Percentiles rank a stretch among this genome's conserved stretches.
These are phyloP conservation scores for Macrophomina pseudophaseolina DNA, from an alignment of 2,329 filamentous ascomycete species.

Conservation along the genomic window DNA sequence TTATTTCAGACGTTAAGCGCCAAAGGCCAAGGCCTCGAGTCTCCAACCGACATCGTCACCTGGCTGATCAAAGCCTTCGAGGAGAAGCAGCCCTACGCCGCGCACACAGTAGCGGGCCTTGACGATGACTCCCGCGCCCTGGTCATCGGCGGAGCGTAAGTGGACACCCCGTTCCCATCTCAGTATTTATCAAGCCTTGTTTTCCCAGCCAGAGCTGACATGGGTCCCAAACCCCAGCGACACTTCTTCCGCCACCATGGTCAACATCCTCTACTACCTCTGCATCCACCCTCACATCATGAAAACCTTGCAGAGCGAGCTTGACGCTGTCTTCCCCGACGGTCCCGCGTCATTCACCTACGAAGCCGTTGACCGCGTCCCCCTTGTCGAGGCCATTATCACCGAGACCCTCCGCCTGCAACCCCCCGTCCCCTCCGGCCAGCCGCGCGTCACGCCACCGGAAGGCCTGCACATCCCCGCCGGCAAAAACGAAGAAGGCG, in stretches of 20 bases:
- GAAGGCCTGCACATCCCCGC: constrained; percentile 43
- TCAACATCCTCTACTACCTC: constrained; percentile 52
- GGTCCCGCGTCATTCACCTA: constrained; percentile 39
- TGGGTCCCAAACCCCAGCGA: constrained; percentile 36
- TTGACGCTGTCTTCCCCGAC: constrained; percentile 43
- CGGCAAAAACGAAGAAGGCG: constrained; percentile 35
- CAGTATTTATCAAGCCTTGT: too few relatives aligned
- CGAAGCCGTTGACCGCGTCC: constrained; percentile 30
- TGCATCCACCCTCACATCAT: constrained; percentile 45
- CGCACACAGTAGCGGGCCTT: constrained; percentile 5
- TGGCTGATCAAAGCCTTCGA: constrained; percentile 20
- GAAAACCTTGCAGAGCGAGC: constrained; percentile 39
- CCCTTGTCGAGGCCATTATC: constrained; percentile 46
- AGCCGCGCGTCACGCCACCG: constrained; percentile 44
- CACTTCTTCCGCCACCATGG: constrained; percentile 50
- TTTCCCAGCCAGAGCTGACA: too few relatives aligned
- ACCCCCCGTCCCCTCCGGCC: constrained; percentile 45
- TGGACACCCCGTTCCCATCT: neutral
- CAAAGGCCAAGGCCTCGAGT: neutral
- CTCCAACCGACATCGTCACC: constrained; percentile 10
- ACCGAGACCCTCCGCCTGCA: constrained; percentile 50
- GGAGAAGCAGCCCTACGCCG: constrained; percentile 4
- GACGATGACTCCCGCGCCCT: constrained; percentile 19
- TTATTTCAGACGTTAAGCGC: neutral
- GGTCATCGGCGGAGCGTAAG: constrained; percentile 21